These are phyloP conservation scores for Aspergillus transmontanensis DNA, from an alignment of 2,329 filamentous ascomycete species.

Conservation along the genomic window DNA sequence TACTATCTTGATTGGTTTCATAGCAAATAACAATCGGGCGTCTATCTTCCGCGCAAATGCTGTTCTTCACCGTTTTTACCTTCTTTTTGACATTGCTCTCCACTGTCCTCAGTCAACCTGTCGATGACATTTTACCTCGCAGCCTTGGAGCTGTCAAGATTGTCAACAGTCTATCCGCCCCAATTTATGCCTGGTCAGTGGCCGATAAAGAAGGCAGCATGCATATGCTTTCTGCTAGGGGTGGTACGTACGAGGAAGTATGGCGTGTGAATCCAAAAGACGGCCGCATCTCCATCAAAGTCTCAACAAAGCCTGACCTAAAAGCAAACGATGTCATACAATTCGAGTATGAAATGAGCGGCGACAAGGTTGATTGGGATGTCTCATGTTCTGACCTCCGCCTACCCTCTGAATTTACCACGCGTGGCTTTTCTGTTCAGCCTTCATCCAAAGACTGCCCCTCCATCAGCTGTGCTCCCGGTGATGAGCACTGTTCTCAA, in stretches of 20 bases:
- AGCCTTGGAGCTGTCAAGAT: slow-evolving; percentile 30
- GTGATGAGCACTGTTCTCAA: slow-evolving; percentile 34
- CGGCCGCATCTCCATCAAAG: slow-evolving; percentile 39
- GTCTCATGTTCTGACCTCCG: slow-evolving; percentile 43
- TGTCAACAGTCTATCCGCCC: slow-evolving; percentile 33
- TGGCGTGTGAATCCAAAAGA: slow-evolving; percentile 35
- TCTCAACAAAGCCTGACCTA: slow-evolving; percentile 23
- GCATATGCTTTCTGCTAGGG: slow-evolving; percentile 27
- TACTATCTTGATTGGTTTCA: neutral
- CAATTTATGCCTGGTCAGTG: slow-evolving; percentile 39
- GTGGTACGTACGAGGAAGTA: slow-evolving; percentile 31
- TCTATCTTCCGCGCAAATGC: neutral
- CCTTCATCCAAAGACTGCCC: slow-evolving; percentile 34
- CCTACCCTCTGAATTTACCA: slow-evolving; percentile 34
- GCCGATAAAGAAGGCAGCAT: slow-evolving; percentile 25
- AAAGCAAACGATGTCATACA: slow-evolving; percentile 27
- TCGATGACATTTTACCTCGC: neutral
- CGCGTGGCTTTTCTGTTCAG: slow-evolving; percentile 34
- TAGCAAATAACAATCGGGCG: neutral
- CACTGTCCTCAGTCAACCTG: neutral
- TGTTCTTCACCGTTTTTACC: neutral
- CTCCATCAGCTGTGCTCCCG: slow-evolving; percentile 32
- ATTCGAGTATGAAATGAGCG: slow-evolving; percentile 41
- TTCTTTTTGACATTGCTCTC: neutral
- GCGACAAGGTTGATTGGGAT: slow-evolving; percentile 42